Percentiles rank a stretch among this genome's conserved stretches.
phyloP scores from a whole-genome alignment of 108 stramenopile genomes.

The Skeletonema potamos region DNA sequence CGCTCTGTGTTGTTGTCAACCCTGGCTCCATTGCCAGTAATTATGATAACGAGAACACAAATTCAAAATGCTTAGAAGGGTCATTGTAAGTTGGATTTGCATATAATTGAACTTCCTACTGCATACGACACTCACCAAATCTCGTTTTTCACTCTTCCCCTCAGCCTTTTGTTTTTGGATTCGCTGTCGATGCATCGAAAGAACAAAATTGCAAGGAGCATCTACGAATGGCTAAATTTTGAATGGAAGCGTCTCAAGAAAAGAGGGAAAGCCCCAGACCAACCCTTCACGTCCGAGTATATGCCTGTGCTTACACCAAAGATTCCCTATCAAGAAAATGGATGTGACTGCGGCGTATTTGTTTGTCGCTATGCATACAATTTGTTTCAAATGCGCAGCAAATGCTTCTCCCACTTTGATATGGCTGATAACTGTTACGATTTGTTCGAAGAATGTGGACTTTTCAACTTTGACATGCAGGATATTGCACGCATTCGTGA shows the following conservation, averaged over 20 bases:
- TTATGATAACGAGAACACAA: neutral
- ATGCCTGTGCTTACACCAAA: conserved; percentile 62
- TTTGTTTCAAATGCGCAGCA: conserved; percentile 57
- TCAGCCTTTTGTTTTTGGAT: conserved; percentile 83
- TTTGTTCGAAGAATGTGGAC: neutral
- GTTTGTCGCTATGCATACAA: conserved; percentile 84
- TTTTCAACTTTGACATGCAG: conserved; percentile 16
- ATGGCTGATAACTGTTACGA: conserved; percentile 3
- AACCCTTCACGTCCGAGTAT: neutral
- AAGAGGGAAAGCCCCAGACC: conserved; percentile 37
- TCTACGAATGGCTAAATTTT: conserved; percentile 74
- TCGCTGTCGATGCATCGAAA: conserved; percentile 76
- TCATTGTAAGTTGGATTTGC: conserved; percentile 28
- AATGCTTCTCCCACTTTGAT: conserved; percentile 38
- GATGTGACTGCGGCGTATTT: conserved; percentile 90
- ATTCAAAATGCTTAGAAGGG: conserved; percentile 1
- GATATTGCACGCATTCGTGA: conserved; percentile 71
- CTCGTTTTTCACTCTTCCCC: neutral
- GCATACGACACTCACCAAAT: neutral
- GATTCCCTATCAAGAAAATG: conserved; percentile 83
- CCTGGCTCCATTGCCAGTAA: conserved; percentile 62
- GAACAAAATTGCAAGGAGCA: conserved; percentile 31
- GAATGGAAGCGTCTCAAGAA: conserved; percentile 66
- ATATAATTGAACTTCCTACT: neutral
- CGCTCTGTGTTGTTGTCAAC: conserved; percentile 91